These are phyloP conservation scores for Acer campestre DNA, from an alignment of 345 rosid species.

Conservation along the genomic window DNA sequence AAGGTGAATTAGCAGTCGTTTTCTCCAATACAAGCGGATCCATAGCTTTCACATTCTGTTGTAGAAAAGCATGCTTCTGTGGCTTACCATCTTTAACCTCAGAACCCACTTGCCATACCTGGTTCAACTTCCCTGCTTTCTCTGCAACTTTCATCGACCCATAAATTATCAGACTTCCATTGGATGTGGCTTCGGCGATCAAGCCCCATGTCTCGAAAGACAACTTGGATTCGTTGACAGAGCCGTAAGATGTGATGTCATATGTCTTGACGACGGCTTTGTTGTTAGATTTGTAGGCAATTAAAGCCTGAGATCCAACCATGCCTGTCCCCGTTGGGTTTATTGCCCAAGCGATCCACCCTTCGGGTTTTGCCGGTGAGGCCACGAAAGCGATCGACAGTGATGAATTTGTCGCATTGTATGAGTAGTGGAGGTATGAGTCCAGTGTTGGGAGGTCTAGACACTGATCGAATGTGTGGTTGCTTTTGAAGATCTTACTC, in stretches of 20 bases:
- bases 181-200: constrained; percentile 35
- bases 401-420: constrained; percentile 70
- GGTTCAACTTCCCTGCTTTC: constrained; percentile 51
- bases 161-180: constrained; percentile 42
- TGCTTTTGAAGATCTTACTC: constrained; percentile 35
- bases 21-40: constrained; percentile 34
- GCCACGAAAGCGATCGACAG: constrained; percentile 76
- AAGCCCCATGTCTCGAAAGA: constrained; percentile 60
- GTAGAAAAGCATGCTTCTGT: constrained; percentile 25
- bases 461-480: constrained; percentile 43
- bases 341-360: constrained; percentile 87
- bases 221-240: constrained; percentile 36
- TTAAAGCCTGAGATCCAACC: constrained; percentile 66
- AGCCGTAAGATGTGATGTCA: constrained; percentile 41
- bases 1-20: too few relatives aligned
- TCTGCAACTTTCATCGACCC: constrained; percentile 62
- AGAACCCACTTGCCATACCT: constrained; percentile 87
- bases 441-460: constrained; percentile 49
- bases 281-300: constrained; percentile 51
- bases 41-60: constrained; percentile 31
- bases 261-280: constrained; percentile 44
- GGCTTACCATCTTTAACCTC: constrained; percentile 37
- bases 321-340: constrained; percentile 59
- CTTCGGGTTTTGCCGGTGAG: constrained; percentile 41
- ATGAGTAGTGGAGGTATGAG: constrained; percentile 70